Evolutionary conservation across 805 yeast genomes (phyloP), one percentile per base, ranked within the genome.

Genomic region (Candida argentea): DNA sequence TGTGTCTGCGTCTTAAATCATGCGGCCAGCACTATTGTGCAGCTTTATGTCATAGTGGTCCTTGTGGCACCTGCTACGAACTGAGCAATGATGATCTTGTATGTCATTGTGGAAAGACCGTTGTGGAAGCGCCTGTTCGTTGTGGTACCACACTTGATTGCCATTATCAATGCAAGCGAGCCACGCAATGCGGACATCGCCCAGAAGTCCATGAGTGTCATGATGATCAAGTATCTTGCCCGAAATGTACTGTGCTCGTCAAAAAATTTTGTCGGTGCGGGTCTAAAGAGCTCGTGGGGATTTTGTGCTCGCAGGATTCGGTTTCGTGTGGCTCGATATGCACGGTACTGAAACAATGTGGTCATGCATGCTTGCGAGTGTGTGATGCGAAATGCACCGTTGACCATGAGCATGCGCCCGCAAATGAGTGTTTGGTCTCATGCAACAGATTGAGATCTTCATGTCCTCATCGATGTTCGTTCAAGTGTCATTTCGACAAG

Each of bases 91-190:
- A 81, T 12, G 94, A 84, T 46, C 56, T 81, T 39, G 69, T 73
- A 3, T 84, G 95, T 45, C 67, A 77, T 27, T 84, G 95, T 58
- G 94, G 94, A 3, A 63, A 67, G 37, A 84, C 94, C 0, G 67
- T 80, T 3, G 62, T 84, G 5, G 67, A 65, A 13, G 94, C 94
- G 0, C 95, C 95, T 0, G 84, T 83, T 6, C 58, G 94, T 38
- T 84, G 95, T 56, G 94, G 94, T 9, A 71, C 83, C 0, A 61
- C 52, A 25, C 46, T 81, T 4, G 64, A 62, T 7, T 84, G 95
- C 53, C 61, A 58, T 14, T 65, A 70, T 34, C 85, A 70, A 36
- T 84, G 95, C 50, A 52, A 58, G 3, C 59, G 83, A 27, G 59
- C 57, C 2, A 61, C 60, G 19, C 38, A 50, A 0, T 84, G 95